Conservation (phyloP, 768 basidiomycete genomes). For the Pisolithus microcarpus region DNA sequence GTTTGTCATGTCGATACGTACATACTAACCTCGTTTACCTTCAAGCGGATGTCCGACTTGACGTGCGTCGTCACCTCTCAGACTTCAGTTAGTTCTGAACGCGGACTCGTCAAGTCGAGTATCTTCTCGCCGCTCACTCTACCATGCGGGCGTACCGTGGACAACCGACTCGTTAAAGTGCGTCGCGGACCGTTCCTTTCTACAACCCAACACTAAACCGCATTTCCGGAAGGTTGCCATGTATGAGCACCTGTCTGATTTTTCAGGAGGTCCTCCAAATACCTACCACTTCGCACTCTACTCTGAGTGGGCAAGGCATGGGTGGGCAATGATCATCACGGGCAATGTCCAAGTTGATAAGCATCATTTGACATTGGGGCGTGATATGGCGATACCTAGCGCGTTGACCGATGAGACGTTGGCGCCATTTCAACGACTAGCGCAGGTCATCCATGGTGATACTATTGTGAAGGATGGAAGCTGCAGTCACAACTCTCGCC, state of each 20-base stretch:
- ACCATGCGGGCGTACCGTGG: slow-evolving; percentile 30
- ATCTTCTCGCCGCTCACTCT: slow-evolving; percentile 23
- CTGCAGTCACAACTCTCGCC: neutral
- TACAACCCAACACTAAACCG: neutral
- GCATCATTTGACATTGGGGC: slow-evolving; percentile 61
- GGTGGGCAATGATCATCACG: slow-evolving; percentile 86
- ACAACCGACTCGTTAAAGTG: slow-evolving; percentile 53
- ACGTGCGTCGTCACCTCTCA: too few relatives aligned
- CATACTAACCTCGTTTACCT: too few relatives aligned
- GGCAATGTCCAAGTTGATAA: slow-evolving; percentile 72
- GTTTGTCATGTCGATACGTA: too few relatives aligned
- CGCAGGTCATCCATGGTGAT: slow-evolving; percentile 42
- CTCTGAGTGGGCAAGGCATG: slow-evolving; percentile 60
- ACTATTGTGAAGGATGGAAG: neutral
- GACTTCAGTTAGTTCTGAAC: too few relatives aligned
- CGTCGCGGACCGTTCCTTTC: neutral
- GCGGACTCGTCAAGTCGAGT: neutral
- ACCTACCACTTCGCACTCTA: slow-evolving; percentile 59
- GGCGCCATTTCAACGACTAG: slow-evolving; percentile 44
- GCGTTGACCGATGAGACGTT: slow-evolving; percentile 36
- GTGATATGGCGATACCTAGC: slow-evolving; percentile 59
- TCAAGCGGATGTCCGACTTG: too few relatives aligned
- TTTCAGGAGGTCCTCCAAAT: slow-evolving; percentile 70
- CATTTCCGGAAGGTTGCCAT: slow-evolving; percentile 59
- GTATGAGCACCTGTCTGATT: slow-evolving; percentile 73